Evolutionary conservation across 129 eudicot genomes (phyloP), one percentile per base, ranked within the genome.

Genomic region (Chrysanthemum seticuspe): DNA sequence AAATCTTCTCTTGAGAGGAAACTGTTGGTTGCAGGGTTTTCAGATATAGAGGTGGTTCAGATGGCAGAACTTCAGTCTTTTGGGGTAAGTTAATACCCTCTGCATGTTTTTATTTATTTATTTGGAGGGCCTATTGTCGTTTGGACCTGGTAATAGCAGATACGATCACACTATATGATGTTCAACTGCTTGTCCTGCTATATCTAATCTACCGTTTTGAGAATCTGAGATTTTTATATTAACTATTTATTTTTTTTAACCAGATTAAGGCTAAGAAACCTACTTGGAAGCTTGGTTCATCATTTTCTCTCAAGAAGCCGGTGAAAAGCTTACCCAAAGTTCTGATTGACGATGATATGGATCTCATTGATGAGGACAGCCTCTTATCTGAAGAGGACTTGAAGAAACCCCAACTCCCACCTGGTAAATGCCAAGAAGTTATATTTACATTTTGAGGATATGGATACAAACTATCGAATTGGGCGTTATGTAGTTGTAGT

Each of bases 291-390:
- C 63, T 85, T 14, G 97, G 97, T 47, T 91, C 97, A 12, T 85
- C 95, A 53, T 91, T 91, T 73, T 74, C 97, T 13, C 75, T 91
- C 19, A 88, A 88, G 54, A 92, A 89, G 77, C 55, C 85, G 0
- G 64, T 76, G n/a, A 85, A 85, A 84, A 67, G 58, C 69, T 78
- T 92, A 55, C 95, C 98, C 6, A 86, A 80, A 83, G 77, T 92
- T 58, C 87, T 83, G 81, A 74, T 92, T 50, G 82, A 80, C 79
- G 95, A 89, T 79, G 98, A 89, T 68, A 62, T 72, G 80, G 98
- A 92, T 77, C 85, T 89, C 78, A 92, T 92, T 84, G 98, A 92
- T 36, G 98, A 92, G 86, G 98, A 92, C 68, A 87, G 95, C 70
- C 96, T 92, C 67, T 80, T 92, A 68, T 89, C 88, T 23, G 98